Evolutionary conservation across 2,329 filamentous ascomycete genomes (phyloP).

Genomic region (Penicillium sp.): DNA sequence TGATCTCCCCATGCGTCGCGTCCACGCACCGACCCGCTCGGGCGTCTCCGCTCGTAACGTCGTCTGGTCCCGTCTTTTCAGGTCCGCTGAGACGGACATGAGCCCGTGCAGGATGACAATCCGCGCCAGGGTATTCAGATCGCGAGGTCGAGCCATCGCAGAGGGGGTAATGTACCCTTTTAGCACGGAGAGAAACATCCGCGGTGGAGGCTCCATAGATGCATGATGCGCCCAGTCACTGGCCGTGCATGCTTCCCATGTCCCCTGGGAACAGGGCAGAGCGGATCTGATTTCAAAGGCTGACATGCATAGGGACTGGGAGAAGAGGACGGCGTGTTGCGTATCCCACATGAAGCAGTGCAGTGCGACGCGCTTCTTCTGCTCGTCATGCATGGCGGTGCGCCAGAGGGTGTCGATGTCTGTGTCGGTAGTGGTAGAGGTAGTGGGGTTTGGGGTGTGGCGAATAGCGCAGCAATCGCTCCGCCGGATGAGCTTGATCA

Average conservation of each 20-base stretch:
- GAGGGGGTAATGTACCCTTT: constrained; percentile 49
- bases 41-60: constrained; percentile 43
- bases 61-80: constrained; percentile 55
- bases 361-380: constrained; percentile 52
- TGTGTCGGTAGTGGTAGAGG: too few relatives aligned
- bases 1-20: constrained; percentile 43
- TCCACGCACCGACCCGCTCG: constrained; percentile 42
- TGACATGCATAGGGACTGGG: constrained; percentile 58
- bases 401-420: too few relatives aligned
- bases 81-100: constrained; percentile 56
- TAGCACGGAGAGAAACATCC: constrained; percentile 44
- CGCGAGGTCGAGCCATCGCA: constrained; percentile 29
- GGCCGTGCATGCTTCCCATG: constrained; percentile 52
- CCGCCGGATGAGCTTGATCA: constrained; percentile 48
- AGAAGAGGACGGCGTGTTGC: constrained; percentile 56
- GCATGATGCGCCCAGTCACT: constrained; percentile 44
- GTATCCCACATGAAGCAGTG: constrained; percentile 61
- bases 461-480: constrained; percentile 50
- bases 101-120: constrained; percentile 52
- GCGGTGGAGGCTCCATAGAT: too few relatives aligned
- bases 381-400: constrained; percentile 49
- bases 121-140: constrained; percentile 46
- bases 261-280: constrained; percentile 46
- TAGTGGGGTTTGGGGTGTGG: too few relatives aligned
- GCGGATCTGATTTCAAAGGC: constrained; percentile 53